These are phyloP conservation scores for Backusella psychrophila DNA, from an alignment of 192 early-diverging fungal genomes.

Conservation along the genomic window DNA sequence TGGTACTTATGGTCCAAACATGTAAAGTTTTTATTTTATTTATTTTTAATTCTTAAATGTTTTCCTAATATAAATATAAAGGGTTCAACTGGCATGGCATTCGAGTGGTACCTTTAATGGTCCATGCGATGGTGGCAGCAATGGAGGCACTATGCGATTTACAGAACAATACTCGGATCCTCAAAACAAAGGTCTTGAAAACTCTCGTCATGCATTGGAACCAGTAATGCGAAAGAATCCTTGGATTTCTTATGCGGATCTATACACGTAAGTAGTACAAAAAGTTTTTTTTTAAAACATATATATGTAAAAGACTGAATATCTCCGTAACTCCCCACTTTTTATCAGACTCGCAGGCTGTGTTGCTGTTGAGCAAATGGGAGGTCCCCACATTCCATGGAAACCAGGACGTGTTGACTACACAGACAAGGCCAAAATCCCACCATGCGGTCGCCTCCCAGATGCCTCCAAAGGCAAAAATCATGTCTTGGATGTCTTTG, in stretches of 20 bases:
- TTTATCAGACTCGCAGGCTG: constrained; percentile 54
- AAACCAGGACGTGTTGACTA: constrained; percentile 50
- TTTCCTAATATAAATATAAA: constrained; percentile 12
- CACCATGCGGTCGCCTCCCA: constrained; percentile 66
- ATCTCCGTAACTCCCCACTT: not conserved
- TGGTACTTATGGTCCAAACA: constrained; percentile 63
- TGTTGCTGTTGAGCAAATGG: constrained; percentile 68
- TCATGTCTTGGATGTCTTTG: constrained; percentile 59
- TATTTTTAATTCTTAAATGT: not conserved
- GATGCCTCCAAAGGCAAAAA: constrained; percentile 57
- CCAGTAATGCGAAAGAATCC: constrained; percentile 60
- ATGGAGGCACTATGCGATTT: constrained; percentile 70
- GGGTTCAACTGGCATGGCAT: constrained; percentile 55
- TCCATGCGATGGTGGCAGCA: constrained; percentile 55
- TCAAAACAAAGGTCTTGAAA: constrained; percentile 60
- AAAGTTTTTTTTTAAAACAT: not conserved
- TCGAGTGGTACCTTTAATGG: constrained; percentile 66
- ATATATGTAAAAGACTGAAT: not conserved
- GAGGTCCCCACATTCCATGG: constrained; percentile 66
- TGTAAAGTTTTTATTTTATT: constrained; percentile 24
- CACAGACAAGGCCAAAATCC: constrained; percentile 42
- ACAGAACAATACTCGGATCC: constrained; percentile 56
- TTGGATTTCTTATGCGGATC: constrained; percentile 68
- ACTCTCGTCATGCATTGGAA: constrained; percentile 52
- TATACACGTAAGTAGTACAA: constrained; percentile 55